These are phyloP conservation scores for Mucor velutinosus DNA, from an alignment of 371 early-diverging fungal genomes.

Conservation along the genomic window DNA sequence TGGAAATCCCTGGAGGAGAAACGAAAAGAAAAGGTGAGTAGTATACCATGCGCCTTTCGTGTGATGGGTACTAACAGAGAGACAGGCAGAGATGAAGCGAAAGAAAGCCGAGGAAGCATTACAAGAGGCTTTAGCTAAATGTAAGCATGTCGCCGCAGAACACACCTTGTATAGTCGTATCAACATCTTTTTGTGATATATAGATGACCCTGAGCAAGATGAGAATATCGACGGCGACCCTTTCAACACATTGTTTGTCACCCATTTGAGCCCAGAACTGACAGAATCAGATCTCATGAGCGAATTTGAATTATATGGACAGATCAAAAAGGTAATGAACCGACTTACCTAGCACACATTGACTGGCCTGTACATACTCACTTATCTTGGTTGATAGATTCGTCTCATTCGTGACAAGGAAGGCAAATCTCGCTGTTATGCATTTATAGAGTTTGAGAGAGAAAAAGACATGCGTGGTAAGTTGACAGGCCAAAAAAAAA, in stretches of 20 bases:
- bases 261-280: conserved; percentile 81
- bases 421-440: conserved; percentile 88
- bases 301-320: conserved; percentile 88
- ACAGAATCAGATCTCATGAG: conserved; percentile 79
- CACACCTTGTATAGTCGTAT: conserved; percentile 33
- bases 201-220: conserved; percentile 77
- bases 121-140: conserved; percentile 56
- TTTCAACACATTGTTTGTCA: conserved; percentile 91
- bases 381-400: conserved; percentile 49
- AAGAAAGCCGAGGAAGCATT: conserved; percentile 62
- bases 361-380: neutral
- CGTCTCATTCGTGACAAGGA: conserved; percentile 70
- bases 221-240: conserved; percentile 80
- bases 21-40: conserved; percentile 67
- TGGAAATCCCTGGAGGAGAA: conserved; percentile 71
- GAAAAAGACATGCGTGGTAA: conserved; percentile 89
- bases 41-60: neutral
- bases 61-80: neutral
- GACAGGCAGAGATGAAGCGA: conserved; percentile 56
- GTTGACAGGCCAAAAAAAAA: neutral
- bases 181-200: conserved; percentile 12
- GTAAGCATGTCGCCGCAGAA: conserved; percentile 29
- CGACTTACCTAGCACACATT: neutral
- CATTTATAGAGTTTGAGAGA: conserved; percentile 93
- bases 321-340: conserved; percentile 69